phyloP scores from a whole-genome alignment of 345 rosid genomes.

The Murraya paniculata region DNA sequence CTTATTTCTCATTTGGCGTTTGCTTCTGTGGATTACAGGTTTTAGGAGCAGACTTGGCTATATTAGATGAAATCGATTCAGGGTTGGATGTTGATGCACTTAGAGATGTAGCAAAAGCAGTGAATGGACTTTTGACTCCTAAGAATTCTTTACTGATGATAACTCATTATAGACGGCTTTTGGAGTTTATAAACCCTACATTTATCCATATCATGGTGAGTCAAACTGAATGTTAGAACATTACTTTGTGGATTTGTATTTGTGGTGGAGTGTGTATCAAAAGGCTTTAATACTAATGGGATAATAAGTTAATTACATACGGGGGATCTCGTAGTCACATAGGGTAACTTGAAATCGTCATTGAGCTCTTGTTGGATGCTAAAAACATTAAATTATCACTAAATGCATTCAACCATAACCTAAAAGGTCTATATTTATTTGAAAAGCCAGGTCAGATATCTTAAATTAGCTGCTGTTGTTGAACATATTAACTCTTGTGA shows the following conservation, averaged over 20 bases:
- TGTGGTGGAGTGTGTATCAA: background rate
- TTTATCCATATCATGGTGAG: slow-evolving; percentile 88
- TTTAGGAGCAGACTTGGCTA: slow-evolving; percentile 87
- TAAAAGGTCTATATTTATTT: background rate
- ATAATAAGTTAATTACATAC: background rate
- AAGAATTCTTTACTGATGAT: slow-evolving; percentile 88
- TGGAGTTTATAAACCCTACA: slow-evolving; percentile 77
- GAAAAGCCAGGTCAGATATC: too few species aligned
- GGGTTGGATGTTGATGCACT: slow-evolving; percentile 96
- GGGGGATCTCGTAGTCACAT: background rate
- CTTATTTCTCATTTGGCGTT: background rate
- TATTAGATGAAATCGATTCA: slow-evolving; percentile 95
- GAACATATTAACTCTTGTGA: background rate
- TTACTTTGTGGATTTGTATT: background rate
- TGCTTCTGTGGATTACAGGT: slow-evolving; percentile 42
- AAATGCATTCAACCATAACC: background rate
- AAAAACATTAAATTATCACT: background rate
- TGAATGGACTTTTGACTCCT: slow-evolving; percentile 79
- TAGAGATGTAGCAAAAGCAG: slow-evolving; percentile 87
- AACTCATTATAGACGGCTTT: slow-evolving; percentile 81
- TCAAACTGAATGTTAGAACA: background rate
- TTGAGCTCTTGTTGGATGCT: background rate
- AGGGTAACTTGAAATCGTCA: background rate
- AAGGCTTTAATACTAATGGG: background rate
- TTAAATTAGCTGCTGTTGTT: background rate